phyloP scores from a whole-genome alignment of 208 protist genomes.

The Leishmania braziliensis region DNA sequence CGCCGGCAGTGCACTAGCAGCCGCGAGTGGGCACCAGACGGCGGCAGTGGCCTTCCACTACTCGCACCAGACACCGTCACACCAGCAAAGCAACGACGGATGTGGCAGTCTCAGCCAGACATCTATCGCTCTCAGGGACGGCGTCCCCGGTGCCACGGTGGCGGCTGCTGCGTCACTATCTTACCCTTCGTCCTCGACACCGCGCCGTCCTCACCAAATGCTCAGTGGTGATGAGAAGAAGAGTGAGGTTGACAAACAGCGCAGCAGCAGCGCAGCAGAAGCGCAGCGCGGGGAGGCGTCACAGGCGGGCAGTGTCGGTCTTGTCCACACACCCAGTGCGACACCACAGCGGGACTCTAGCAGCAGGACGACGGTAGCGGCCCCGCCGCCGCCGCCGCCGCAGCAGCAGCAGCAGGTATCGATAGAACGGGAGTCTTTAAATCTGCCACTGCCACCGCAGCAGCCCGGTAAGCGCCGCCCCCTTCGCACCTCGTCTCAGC shows the following conservation, averaged over 20 bases:
- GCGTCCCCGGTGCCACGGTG: neutral
- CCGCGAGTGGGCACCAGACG: neutral
- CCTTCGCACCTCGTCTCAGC: slow-evolving; percentile 40
- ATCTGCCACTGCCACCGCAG: neutral
- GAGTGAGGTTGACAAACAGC: neutral
- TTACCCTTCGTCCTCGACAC: neutral
- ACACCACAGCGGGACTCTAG: slow-evolving; percentile 17
- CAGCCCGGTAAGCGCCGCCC: slow-evolving; percentile 9
- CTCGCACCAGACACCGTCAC: neutral
- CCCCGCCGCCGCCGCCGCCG: neutral
- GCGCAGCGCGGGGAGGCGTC: slow-evolving; percentile 1
- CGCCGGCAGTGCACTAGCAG: neutral
- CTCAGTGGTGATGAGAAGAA: neutral
- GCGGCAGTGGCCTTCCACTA: neutral
- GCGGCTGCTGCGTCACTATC: neutral
- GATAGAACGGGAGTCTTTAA: neutral
- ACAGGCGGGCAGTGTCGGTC: slow-evolving; percentile 17
- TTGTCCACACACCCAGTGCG: slow-evolving; percentile 20
- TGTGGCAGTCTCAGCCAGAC: neutral
- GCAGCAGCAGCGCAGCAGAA: slow-evolving; percentile 1
- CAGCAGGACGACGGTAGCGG: neutral
- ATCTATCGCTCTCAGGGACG: neutral
- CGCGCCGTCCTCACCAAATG: neutral
- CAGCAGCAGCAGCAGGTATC: neutral
- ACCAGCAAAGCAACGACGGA: neutral